Base-by-base conservation (phyloP, 2,329 filamentous ascomycete genomes). In the Sphaceloma murrayae region DNA sequence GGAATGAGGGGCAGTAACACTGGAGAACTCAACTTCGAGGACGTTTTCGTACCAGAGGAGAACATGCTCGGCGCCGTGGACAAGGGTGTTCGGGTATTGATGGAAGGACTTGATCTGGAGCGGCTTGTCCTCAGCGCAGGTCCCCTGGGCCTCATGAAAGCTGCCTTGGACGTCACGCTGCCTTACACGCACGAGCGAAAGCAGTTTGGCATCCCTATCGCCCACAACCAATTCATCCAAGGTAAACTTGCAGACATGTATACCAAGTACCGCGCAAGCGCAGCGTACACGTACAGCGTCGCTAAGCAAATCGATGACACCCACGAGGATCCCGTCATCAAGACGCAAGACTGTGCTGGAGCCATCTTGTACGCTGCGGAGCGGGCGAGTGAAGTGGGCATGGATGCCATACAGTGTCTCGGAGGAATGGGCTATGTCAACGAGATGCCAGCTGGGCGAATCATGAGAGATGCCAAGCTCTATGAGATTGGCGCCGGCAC, bases 401-500 rank as follows among this genome's bases (percentile, higher is more conserved):
- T 94, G 21, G 88, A 95, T 64, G 85, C 83, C 34, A 85, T 96
- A 48, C 91, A 98, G 65, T 73, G 94, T 48, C 75, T 98, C 58
- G 91, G 91, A 13, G 91, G 89, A 0, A 96, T 89, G 77, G 89
- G 89, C 1, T 48, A 48, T 29, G 43, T 46, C 22, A 94, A 95
- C 62, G 91, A 98, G 66, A 86, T 96, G 67, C 81, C 86, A 0
- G 88, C 86, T 0, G 93, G 88, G 16, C 72, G 89, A 51, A 73
- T 96, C 52, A 65, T 96, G 54, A 67, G 91, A 57, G 78, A 82
- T 64, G 78, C 78, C 3, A 82, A 82, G 60, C 63, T 98, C 48
- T 98, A 98, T 62, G 91, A 96, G 67, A 96, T 98, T 60, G 91
- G 91, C 1, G 91, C 91, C 4, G 91, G 91, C 4, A 96, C 91